Base-by-base conservation (phyloP, 2,329 filamentous ascomycete species). In the Pleomassaria siparia region DNA sequence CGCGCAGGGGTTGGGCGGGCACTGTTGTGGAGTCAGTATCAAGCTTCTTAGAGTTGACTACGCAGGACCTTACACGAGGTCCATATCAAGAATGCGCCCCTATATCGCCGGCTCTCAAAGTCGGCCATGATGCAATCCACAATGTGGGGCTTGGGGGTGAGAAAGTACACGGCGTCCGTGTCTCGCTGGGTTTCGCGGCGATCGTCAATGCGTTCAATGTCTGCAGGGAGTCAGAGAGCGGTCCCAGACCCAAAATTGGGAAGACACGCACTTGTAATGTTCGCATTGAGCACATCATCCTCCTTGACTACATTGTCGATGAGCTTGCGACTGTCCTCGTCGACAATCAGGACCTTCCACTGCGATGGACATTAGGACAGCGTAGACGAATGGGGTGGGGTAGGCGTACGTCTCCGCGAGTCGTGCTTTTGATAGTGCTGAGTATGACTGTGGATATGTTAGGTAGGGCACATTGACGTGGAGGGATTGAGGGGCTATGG, bases 261-360 rank as follows among this genome's bases (percentile, higher is more conserved):
- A n/a, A n/a, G n/a, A n/a, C n/a, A n/a, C 86, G 69, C 80, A 96
- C 91, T 96, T 59, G 91, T 92, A 72, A 99, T 89, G 70, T 96
- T 96, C 74, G 91, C 85, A 70, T 95, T 95, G 74, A 99, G 86
- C 58, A 99, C 95, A 65, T 96, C 90, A 82, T 99, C 92, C 77
- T 96, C 88, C 64, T 90, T 92, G 69, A 92, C 83, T 39, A 89
- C 88, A 78, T 92, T 95, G 74, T 95, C 87, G 62, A 99, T 81
- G 61, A 99, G 82, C 72, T 87, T 91, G 70, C 86, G 86, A 69
- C 89, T 91, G 47, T 78, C 80, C 59, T 89, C 85, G 74, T 99
- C 94, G 63, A 96, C 79, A 44, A 99, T 86, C 59, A 99, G 77
- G 58, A 96, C 89, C 82, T 97, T 99, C 94, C 94, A 99, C 91